Base-by-base conservation (phyloP, 1,284 basidiomycete genomes). In the Kwoniella shivajii region DNA sequence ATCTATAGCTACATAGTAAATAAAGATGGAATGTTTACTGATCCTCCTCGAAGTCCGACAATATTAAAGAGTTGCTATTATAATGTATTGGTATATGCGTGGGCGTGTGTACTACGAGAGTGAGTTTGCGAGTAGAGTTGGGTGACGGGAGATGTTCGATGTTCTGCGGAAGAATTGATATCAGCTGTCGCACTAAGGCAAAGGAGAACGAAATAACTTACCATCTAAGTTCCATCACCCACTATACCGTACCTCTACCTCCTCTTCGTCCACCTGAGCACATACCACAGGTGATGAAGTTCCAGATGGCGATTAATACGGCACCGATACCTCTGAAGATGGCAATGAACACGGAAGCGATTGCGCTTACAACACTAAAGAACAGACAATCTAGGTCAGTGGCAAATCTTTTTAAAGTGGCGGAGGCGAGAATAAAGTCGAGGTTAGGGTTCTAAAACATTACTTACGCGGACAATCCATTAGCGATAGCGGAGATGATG, bases 401-500 rank as follows among this genome's bases (percentile, higher is more conserved):
- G 20, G 27, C 6, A 31, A 6, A 10, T 29, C 4, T 6, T 2
- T 16, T 30, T 18, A 18, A 33, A 31, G n/a, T 18, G 5, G 5
- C 11, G 6, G 43, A 31, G 18, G 9, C 6, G 6, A n/a, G 29
- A 45, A 29, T 6, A 26, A n/a, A 18, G 22, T 22, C 22, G 31
- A 44, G 27, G 34, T 6, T 18, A 31, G 24, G 36, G 27, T 16
- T 42, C n/a, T 43, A 24, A 31, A 26, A 5, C 14, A 16, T 27
- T 33, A 59, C 57, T 54, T 29, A 59, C 57, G 64, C 59, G 48
- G 63, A 65, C 20, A 67, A 31, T 24, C 57, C 68, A 22, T 52
- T 51, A 9, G 67, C 66, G 50, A 73, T 73, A 39, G 71, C 71
- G 16, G 61, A 65, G 57, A 73, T 67, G 45, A 71, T 66, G 57